phyloP scores from a whole-genome alignment of 805 yeast species.

The Blastobotrys parvus region DNA sequence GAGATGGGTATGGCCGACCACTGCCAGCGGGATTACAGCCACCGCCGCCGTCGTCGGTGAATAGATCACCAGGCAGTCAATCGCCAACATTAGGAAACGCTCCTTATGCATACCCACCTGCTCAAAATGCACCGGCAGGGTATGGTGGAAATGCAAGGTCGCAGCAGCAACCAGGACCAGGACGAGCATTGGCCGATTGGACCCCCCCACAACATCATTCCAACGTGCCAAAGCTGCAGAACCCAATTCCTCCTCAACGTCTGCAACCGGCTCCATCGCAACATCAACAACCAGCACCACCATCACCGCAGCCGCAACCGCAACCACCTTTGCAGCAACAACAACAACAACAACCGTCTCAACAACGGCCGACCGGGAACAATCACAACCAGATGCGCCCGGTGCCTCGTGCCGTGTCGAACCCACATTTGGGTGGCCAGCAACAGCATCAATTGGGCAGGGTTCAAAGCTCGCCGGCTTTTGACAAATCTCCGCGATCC shows the following conservation, averaged over 20 bases:
- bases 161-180: conserved; percentile 1
- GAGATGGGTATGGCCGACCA: neutral
- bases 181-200: neutral
- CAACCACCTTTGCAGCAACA: conserved; percentile 4
- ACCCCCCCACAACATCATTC: neutral
- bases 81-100: no score
- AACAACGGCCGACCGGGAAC: neutral
- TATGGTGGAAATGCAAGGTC: neutral
- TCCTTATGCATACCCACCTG: no score
- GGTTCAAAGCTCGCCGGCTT: neutral
- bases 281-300: conserved; percentile 1
- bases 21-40: neutral
- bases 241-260: neutral
- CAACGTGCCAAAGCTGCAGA: neutral
- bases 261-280: neutral
- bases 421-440: neutral
- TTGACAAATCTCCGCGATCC: no score
- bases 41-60: neutral
- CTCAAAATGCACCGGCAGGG: neutral
- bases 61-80: no score
- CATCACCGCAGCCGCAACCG: conserved; percentile 2
- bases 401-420: neutral
- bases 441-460: neutral
- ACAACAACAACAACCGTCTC: neutral
- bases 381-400: neutral